A percentile compares a stretch with the other conserved stretches of the same genome.
phyloP scores from a whole-genome alignment of 768 basidiomycete genomes.

The Erythrobasidium yunnanense region DNA sequence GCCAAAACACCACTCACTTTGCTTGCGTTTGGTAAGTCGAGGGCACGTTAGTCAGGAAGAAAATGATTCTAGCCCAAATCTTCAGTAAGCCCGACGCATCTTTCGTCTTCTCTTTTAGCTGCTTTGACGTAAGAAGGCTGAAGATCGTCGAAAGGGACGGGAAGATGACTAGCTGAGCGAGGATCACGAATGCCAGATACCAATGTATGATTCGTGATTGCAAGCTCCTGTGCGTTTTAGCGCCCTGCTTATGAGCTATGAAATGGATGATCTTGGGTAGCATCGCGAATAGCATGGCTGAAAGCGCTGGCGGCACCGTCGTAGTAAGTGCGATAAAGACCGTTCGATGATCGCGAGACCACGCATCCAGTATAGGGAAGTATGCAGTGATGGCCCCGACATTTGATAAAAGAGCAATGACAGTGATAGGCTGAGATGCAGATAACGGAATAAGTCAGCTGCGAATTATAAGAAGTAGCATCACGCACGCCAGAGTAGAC shows the following conservation, averaged over 20 bases:
- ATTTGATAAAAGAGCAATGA: slow-evolving; percentile 15
- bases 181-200: slow-evolving; percentile 17
- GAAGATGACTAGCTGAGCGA: slow-evolving; percentile 19
- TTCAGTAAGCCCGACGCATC: neutral
- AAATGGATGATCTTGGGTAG: slow-evolving; percentile 2
- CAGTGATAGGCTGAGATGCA: neutral
- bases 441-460: neutral
- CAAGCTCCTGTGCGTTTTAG: neutral
- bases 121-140: neutral
- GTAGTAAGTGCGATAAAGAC: slow-evolving; percentile 2
- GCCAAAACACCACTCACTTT: neutral
- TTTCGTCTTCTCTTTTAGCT: neutral
- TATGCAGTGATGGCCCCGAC: neutral
- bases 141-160: slow-evolving; percentile 14
- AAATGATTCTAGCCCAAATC: slow-evolving; percentile 7
- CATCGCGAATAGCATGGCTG: slow-evolving; percentile 15
- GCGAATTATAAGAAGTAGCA: neutral
- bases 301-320: slow-evolving; percentile 11
- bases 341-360: neutral
- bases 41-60: slow-evolving; percentile 13
- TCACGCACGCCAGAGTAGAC: slow-evolving; percentile 2
- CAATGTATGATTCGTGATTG: slow-evolving; percentile 23
- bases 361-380: neutral
- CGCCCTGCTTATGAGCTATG: slow-evolving; percentile 11
- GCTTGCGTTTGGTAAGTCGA: slow-evolving; percentile 8